Conservation (phyloP, 306 rosid genomes). For the Betula pendula region DNA sequence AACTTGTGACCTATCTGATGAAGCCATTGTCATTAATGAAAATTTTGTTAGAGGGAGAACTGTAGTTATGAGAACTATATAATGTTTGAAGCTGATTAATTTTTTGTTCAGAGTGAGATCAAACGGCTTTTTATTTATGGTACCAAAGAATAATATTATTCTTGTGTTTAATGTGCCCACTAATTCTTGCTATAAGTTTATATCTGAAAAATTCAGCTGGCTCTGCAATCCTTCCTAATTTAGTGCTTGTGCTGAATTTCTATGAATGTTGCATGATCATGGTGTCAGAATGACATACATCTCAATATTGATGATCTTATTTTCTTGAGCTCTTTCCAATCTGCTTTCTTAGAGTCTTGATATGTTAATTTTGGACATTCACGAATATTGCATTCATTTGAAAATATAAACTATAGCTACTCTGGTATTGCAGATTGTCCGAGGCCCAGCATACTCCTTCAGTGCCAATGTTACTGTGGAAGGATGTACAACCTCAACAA, state of each 20-base stretch:
- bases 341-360: slow-evolving; percentile 11
- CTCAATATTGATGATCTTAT: not conserved
- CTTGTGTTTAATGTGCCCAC: not conserved
- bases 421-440: slow-evolving; percentile 59
- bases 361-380: slow-evolving; percentile 1
- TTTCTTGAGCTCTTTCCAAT: slow-evolving; percentile 1
- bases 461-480: slow-evolving; percentile 80
- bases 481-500: slow-evolving; percentile 68
- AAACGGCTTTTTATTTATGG: not conserved
- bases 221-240: not conserved
- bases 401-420: slow-evolving; percentile 9
- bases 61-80: not conserved
- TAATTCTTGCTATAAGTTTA: slow-evolving; percentile 15
- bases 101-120: slow-evolving; percentile 1
- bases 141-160: not conserved
- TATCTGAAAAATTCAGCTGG: slow-evolving; percentile 4
- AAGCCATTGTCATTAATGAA: not conserved
- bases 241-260: slow-evolving; percentile 17
- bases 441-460: slow-evolving; percentile 68
- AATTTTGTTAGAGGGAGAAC: not conserved
- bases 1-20: not conserved
- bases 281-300: slow-evolving; percentile 11
- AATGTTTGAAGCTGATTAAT: not conserved
- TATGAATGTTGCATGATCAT: slow-evolving; percentile 1
- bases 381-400: slow-evolving; percentile 7